phyloP scores from a whole-genome alignment of 495 filamentous ascomycete genomes.

The Thozetella sp. region DNA sequence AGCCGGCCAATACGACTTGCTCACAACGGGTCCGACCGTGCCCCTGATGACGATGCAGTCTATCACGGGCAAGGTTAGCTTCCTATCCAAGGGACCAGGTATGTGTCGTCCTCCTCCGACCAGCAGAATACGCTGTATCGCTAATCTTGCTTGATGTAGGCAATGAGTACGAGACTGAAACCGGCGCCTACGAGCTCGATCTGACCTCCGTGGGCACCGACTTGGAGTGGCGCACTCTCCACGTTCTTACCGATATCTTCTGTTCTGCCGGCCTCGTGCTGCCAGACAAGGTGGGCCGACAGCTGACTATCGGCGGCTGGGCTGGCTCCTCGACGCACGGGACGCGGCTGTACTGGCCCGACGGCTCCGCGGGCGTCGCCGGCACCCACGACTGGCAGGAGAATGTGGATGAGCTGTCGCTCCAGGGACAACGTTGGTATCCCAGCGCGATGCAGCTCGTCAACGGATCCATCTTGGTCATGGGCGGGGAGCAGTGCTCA shows the following conservation, averaged over 20 bases:
- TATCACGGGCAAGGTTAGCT: slow-evolving; percentile 64
- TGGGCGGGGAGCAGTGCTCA: slow-evolving; percentile 64
- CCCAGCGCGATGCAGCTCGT: slow-evolving; percentile 66
- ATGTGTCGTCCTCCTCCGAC: too few relatives aligned
- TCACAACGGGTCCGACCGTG: slow-evolving; percentile 61
- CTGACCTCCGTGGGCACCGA: slow-evolving; percentile 38
- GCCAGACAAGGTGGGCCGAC: slow-evolving; percentile 63
- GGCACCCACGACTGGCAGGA: slow-evolving; percentile 69
- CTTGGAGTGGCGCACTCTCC: slow-evolving; percentile 58
- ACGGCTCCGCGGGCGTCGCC: slow-evolving; percentile 56
- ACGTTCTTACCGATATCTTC: slow-evolving; percentile 67
- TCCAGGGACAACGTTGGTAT: slow-evolving; percentile 67
- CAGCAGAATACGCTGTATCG: too few relatives aligned
- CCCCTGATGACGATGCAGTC: slow-evolving; percentile 62
- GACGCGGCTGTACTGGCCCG: slow-evolving; percentile 65
- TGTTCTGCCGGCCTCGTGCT: slow-evolving; percentile 62
- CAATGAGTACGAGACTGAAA: slow-evolving; percentile 59
- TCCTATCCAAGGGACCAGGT: slow-evolving; percentile 67
- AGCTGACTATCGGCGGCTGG: slow-evolving; percentile 69
- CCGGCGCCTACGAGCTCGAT: slow-evolving; percentile 68
- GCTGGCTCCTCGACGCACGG: slow-evolving; percentile 62
- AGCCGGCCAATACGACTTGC: slow-evolving; percentile 59
- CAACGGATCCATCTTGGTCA: slow-evolving; percentile 66
- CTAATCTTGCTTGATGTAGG: too few relatives aligned
- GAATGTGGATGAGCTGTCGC: slow-evolving; percentile 53